Base-by-base conservation (phyloP, 305 asterid genomes). In the Galium porrigens region DNA sequence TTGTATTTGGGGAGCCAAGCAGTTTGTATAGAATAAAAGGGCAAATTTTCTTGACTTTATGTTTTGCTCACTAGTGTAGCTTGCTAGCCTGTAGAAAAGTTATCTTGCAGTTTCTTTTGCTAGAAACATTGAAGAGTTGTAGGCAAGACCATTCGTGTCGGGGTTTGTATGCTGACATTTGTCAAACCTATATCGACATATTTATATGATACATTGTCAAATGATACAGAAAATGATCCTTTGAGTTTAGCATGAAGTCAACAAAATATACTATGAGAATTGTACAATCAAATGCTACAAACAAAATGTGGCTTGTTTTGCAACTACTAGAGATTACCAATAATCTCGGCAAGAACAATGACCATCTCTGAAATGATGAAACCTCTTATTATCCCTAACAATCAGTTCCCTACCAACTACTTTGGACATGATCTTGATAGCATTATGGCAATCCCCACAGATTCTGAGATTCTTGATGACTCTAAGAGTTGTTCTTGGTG, bases 321-420 rank as follows among this genome's bases (percentile, higher is more conserved):
- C 60, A 68, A 34, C 65, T 0, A 37, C 17, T 0, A 33, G 8
- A 36, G 15, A 64, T 75, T 52, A 78, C 83, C 83, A 78, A 10
- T 69, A 78, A 68, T 78, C 83, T 52, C 79, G 67, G 48, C 83
- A 78, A 52, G 83, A 78, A 44, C 83, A 78, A 67, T 57, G 64
- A 46, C 83, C 83, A 33, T 75, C 80, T 68, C 74, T 75, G 63
- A 78, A 78, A 72, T 78, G 83, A 72, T 78, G 83, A 67, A 78
- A 78, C 60, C 83, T 66, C 68, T 78, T 78, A 67, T 75, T 78
- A 41, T 78, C 83, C 68, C 83, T 69, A 42, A 78, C 83, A 67
- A 78, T 75, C 56, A 78, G 73, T 60, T 78, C 83, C 61, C 83
- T 78, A 1, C 78, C 83, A 54, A 78, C 83, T 70, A 78, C 68